phyloP scores from a whole-genome alignment of 2,329 filamentous ascomycete species.

The Xylaria sp. region DNA sequence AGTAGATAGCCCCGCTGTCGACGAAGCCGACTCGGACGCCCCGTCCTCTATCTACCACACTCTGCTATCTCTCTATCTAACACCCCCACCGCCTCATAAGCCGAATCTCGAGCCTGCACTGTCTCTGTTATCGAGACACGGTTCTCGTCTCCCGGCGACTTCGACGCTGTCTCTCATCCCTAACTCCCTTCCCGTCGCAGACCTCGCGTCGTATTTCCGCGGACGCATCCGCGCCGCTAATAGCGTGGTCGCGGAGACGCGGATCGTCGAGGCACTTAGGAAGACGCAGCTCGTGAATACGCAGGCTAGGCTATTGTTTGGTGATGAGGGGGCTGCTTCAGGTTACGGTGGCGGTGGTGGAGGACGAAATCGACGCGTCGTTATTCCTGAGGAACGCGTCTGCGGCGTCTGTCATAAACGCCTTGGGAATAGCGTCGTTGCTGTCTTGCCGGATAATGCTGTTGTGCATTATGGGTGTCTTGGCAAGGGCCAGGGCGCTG shows the following conservation, averaged over 20 bases:
- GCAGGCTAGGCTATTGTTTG: slow-evolving; percentile 75
- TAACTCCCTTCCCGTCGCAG: slow-evolving; percentile 73
- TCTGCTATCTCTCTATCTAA: slow-evolving; percentile 86
- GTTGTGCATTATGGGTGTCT: slow-evolving; percentile 85
- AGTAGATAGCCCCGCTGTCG: slow-evolving; percentile 39
- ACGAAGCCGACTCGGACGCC: slow-evolving; percentile 54
- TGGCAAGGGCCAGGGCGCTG: slow-evolving; percentile 45
- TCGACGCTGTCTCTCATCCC: slow-evolving; percentile 89
- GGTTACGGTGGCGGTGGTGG: slow-evolving; percentile 57
- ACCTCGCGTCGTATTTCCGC: slow-evolving; percentile 89
- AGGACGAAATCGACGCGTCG: slow-evolving; percentile 69
- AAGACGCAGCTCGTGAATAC: slow-evolving; percentile 80
- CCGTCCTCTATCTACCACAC: slow-evolving; percentile 88
- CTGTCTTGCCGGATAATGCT: slow-evolving; percentile 82
- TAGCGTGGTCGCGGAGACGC: slow-evolving; percentile 77
- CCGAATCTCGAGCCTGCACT: slow-evolving; percentile 81
- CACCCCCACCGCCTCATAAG: slow-evolving; percentile 74
- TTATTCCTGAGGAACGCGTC: slow-evolving; percentile 84
- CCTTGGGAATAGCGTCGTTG: slow-evolving; percentile 87
- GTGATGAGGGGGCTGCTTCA: slow-evolving; percentile 69
- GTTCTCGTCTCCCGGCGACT: slow-evolving; percentile 84
- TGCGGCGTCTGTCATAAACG: slow-evolving; percentile 94
- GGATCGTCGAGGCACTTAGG: slow-evolving; percentile 76
- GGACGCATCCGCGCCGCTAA: slow-evolving; percentile 89
- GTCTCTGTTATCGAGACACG: slow-evolving; percentile 87